Evolutionary conservation across 2,329 filamentous ascomycete genomes (phyloP).

Genomic region (Chaetomium strumarium): DNA sequence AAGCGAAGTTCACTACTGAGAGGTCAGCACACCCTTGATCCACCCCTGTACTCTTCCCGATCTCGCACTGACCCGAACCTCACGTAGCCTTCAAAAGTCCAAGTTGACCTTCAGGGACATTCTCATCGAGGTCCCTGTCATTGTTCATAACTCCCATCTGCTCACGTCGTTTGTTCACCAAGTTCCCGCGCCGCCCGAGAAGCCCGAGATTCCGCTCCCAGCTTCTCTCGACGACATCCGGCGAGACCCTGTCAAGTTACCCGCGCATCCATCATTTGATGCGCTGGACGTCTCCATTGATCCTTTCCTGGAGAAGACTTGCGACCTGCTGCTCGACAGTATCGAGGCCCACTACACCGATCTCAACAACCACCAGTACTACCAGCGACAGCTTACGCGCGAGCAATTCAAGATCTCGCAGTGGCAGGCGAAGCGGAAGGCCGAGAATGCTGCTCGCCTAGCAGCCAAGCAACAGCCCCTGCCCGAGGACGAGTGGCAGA

Average conservation of each 20-base stretch:
- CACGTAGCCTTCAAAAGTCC: constrained; percentile 80
- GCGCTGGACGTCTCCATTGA: constrained; percentile 89
- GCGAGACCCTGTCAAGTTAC: constrained; percentile 54
- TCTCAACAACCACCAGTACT: constrained; percentile 97
- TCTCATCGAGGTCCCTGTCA: constrained; percentile 80
- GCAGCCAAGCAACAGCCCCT: constrained; percentile 83
- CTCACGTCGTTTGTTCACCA: constrained; percentile 94
- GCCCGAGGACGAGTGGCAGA: constrained; percentile 97
- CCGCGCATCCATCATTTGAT: constrained; percentile 83
- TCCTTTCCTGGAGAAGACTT: constrained; percentile 96
- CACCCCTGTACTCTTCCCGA: constrained; percentile 24
- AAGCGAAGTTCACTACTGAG: constrained; percentile 95
- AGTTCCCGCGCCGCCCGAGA: constrained; percentile 62
- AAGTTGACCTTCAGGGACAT: constrained; percentile 93
- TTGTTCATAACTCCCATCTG: constrained; percentile 94
- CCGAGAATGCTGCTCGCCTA: constrained; percentile 80
- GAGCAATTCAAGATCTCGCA: constrained; percentile 95
- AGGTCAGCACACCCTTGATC: constrained; percentile 51
- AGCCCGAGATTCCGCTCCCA: constrained; percentile 67
- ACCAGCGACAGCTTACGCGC: constrained; percentile 85
- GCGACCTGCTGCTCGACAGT: constrained; percentile 89
- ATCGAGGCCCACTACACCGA: constrained; percentile 98
- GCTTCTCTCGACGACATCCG: constrained; percentile 72
- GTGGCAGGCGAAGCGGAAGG: constrained; percentile 95
- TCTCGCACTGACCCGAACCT: background rate